Evolutionary conservation across 257 asterid genomes (phyloP).

Genomic region (Handroanthus guayacan): DNA sequence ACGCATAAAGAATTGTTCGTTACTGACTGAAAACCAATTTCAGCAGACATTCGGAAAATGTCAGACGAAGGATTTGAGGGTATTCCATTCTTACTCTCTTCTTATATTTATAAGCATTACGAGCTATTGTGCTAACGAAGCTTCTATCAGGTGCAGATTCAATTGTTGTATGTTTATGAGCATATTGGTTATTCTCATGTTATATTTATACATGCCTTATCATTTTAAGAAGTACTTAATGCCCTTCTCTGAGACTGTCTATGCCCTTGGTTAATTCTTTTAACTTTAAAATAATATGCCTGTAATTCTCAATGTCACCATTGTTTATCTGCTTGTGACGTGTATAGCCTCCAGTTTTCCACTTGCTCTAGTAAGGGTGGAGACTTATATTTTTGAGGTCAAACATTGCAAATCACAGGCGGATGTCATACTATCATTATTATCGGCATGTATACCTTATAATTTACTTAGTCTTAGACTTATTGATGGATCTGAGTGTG

Average conservation of each 20-base stretch:
- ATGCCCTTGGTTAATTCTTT: slow-evolving; percentile 4
- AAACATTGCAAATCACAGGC: not conserved
- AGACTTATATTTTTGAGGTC: not conserved
- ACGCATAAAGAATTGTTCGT: slow-evolving; percentile 70
- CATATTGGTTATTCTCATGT: slow-evolving; percentile 19
- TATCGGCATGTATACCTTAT: not conserved
- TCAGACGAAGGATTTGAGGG: slow-evolving; percentile 59
- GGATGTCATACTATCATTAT: not conserved
- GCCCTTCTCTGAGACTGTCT: not conserved
- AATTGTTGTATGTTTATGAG: slow-evolving; percentile 2
- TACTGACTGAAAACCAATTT: slow-evolving; percentile 70
- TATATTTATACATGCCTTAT: slow-evolving; percentile 1
- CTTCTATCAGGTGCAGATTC: slow-evolving; percentile 5
- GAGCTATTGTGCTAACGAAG: slow-evolving; percentile 14
- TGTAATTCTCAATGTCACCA: not conserved
- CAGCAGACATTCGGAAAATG: slow-evolving; percentile 49
- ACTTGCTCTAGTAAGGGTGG: not conserved
- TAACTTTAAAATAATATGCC: not conserved
- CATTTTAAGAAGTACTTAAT: not conserved
- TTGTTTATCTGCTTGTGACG: not conserved
- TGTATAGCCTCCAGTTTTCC: not conserved
- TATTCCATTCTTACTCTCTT: slow-evolving; percentile 41
- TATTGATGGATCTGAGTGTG: not conserved
- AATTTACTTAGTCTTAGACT: not conserved
- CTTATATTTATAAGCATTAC: slow-evolving; percentile 14